These are phyloP conservation scores for Phyllosticta citriasiana DNA, from an alignment of 2,329 filamentous ascomycete genomes.

Conservation along the genomic window DNA sequence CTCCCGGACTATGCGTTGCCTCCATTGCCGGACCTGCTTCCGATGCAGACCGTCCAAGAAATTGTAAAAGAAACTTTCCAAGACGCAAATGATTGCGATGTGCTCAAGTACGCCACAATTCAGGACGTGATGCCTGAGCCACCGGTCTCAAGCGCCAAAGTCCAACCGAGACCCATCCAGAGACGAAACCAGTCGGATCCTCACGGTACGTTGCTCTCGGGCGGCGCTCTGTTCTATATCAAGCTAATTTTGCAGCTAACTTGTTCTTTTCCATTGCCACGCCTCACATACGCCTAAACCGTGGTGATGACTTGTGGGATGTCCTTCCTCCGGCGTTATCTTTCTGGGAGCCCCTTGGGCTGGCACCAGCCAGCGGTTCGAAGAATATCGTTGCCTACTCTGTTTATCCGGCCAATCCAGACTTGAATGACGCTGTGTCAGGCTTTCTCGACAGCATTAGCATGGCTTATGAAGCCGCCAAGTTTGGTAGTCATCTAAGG, in stretches of 20 bases:
- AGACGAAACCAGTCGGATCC: slow-evolving; percentile 21
- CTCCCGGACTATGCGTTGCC: background rate
- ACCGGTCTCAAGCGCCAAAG: slow-evolving; percentile 16
- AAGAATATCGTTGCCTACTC: slow-evolving; percentile 66
- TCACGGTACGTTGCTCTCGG: background rate
- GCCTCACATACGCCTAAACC: slow-evolving; percentile 62
- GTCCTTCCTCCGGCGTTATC: slow-evolving; percentile 62
- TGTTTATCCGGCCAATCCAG: slow-evolving; percentile 57
- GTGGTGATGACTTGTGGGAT: slow-evolving; percentile 59
- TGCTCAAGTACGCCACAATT: slow-evolving; percentile 26
- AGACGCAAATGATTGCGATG: slow-evolving; percentile 22
- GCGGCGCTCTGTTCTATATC: background rate
- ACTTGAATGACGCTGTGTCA: slow-evolving; percentile 50
- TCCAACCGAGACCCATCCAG: slow-evolving; percentile 23
- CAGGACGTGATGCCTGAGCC: slow-evolving; percentile 32
- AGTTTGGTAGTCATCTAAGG: slow-evolving; percentile 54
- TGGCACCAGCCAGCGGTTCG: slow-evolving; percentile 58
- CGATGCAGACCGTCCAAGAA: slow-evolving; percentile 1
- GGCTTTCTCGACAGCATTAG: slow-evolving; percentile 59
- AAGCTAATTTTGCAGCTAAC: background rate
- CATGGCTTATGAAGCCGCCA: slow-evolving; percentile 62
- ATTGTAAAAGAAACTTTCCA: slow-evolving; percentile 21
- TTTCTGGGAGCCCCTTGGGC: slow-evolving; percentile 74
- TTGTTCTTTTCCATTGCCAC: slow-evolving; percentile 30
- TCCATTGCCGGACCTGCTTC: background rate